phyloP scores from a whole-genome alignment of 2,329 filamentous ascomycete species.

The Eutypella sp. region DNA sequence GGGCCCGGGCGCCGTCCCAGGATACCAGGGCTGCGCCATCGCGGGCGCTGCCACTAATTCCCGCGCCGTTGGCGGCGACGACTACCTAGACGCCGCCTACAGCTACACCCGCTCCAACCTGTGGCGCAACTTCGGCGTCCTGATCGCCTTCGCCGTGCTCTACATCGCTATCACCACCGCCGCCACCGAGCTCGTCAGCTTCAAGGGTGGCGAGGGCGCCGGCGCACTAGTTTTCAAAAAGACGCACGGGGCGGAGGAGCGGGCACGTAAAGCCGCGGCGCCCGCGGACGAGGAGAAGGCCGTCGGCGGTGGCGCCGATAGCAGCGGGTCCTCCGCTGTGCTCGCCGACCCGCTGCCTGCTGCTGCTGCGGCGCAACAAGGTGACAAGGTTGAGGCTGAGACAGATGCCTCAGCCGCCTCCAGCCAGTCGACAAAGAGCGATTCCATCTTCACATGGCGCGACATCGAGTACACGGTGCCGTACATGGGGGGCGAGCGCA shows the following conservation, averaged over 20 bases:
- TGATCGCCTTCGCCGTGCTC: constrained; percentile 69
- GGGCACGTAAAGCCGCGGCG: constrained; percentile 37
- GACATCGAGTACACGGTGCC: constrained; percentile 70
- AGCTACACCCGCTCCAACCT: constrained; percentile 53
- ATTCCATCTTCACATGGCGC: constrained; percentile 66
- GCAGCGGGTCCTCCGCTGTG: constrained; percentile 21
- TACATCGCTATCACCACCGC: constrained; percentile 69
- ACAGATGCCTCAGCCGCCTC: constrained; percentile 34
- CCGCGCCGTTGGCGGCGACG: constrained; percentile 45
- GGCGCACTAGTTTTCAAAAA: constrained; percentile 69
- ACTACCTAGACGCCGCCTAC: constrained; percentile 49
- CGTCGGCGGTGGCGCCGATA: constrained; percentile 21
- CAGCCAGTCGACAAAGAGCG: constrained; percentile 49
- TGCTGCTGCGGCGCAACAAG: no score
- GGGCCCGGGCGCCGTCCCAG: constrained; percentile 33
- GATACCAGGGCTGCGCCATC: constrained; percentile 51
- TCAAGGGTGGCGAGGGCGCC: constrained; percentile 56
- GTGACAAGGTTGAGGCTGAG: constrained; percentile 17
- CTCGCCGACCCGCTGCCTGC: constrained; percentile 10
- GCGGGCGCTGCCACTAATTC: constrained; percentile 47
- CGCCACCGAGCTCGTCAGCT: constrained; percentile 64
- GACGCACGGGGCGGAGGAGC: constrained; percentile 54
- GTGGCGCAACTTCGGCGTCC: constrained; percentile 74
- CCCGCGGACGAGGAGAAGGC: constrained; percentile 56
- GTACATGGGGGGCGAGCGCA: constrained; percentile 55